phyloP scores from a whole-genome alignment of 2,329 filamentous ascomycete species.

The Pyricularia sp. region DNA sequence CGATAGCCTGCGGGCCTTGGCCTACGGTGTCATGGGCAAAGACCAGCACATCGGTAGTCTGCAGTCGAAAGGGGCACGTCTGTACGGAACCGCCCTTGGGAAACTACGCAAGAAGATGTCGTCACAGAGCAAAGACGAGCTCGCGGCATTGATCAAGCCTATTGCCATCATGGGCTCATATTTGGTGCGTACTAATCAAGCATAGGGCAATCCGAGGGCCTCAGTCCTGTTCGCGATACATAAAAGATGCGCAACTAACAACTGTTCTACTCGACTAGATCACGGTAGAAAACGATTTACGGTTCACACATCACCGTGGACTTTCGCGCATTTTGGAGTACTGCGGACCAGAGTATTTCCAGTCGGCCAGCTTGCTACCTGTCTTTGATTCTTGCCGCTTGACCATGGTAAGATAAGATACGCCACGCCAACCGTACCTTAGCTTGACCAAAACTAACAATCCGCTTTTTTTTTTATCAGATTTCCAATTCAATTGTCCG shows the following conservation, averaged over 20 bases:
- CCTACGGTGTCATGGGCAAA: conserved; percentile 11
- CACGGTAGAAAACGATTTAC: conserved; percentile 12
- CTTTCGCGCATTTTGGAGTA: conserved; percentile 14
- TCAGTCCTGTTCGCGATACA: neutral
- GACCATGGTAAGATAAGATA: conserved; percentile 7
- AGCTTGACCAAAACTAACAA: neutral
- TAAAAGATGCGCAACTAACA: neutral
- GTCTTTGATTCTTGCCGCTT: conserved; percentile 14
- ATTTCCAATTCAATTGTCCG: conserved; percentile 14
- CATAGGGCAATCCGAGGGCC: neutral
- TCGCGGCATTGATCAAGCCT: conserved; percentile 10
- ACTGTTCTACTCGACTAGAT: conserved; percentile 6
- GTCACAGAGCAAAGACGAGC: conserved; percentile 5
- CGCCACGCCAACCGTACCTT: too few relatives aligned
- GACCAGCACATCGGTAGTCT: conserved; percentile 8
- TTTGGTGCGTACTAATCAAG: conserved; percentile 3
- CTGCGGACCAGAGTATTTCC: conserved; percentile 14
- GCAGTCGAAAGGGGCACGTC: conserved; percentile 6
- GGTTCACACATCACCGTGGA: conserved; percentile 15
- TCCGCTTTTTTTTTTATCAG: neutral
- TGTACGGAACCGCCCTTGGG: conserved; percentile 8
- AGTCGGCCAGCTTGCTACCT: conserved; percentile 12
- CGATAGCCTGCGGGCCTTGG: conserved; percentile 11
- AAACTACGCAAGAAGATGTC: conserved; percentile 6
- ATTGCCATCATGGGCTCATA: conserved; percentile 11